Base-by-base conservation (phyloP, 305 asterid genomes). In the Fraxinus platypoda region DNA sequence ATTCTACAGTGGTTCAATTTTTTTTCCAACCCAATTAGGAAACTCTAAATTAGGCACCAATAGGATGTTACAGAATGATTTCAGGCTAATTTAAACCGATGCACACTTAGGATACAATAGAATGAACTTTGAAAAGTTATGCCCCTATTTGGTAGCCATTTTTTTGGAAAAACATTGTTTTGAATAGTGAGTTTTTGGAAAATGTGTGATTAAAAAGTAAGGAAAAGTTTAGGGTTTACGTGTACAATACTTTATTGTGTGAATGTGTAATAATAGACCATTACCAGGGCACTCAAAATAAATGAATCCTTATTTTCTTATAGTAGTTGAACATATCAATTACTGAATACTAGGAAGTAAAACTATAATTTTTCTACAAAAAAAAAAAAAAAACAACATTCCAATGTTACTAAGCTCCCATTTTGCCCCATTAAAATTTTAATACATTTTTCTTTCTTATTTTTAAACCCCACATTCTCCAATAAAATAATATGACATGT, bases 41-140 rank as follows among this genome's bases (percentile, higher is more conserved):
- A 75, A 78, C 46, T 66, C 33, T 35, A 80, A 54, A 35, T 17
- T 52, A 38, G 70, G 71, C 26, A 49, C 49, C 70, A 52, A 28
- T 64, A 33, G 21, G 4, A 62, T 23, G 62, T 23, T 21, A 62
- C 13, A 62, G 71, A 21, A 6, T 21, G 30, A 23, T 23, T 23
- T 62, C 71, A 23, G 71, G 71, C 31, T 62, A 23, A 62, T 25
- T 28, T 23, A 19, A 46, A 78, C 17, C 30, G 2, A 12, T 13
- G 54, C 71, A 34, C 76, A 66, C 26, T 54, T 76, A 46, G 74
- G 77, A 81, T 81, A 74, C 80, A 59, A 57, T 35, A 74, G 31
- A 52, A 38, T 21, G 71, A 21, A 21, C 30, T 70, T 64, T 37
- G 35, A 35, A 71, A 66, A 4, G 70, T 70, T 25, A 71, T 4